Evolutionary conservation across 2,329 filamentous ascomycete genomes (phyloP).

Genomic region (Arthrobotrys sphaeroides): DNA sequence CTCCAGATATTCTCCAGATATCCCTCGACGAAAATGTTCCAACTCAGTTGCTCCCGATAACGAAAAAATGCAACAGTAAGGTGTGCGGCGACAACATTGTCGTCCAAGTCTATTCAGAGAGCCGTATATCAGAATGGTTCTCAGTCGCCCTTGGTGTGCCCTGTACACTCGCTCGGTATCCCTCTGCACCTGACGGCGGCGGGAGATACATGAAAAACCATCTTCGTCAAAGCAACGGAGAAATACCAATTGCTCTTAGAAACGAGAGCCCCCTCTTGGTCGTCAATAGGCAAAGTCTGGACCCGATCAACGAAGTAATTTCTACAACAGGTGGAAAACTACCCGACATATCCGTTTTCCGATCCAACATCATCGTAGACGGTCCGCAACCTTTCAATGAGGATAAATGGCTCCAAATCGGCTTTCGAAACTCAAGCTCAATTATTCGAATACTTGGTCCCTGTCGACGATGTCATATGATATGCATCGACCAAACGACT

Average conservation of each 20-base stretch:
- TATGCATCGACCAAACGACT: constrained; percentile 88
- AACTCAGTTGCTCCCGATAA: constrained; percentile 59
- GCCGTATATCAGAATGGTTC: constrained; percentile 78
- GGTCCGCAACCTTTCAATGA: constrained; percentile 54
- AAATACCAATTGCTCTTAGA: constrained; percentile 75
- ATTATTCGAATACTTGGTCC: constrained; percentile 73
- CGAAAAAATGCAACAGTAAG: constrained; percentile 58
- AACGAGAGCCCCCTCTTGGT: constrained; percentile 95
- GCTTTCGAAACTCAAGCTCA: constrained; percentile 32
- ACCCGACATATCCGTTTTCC: constrained; percentile 78
- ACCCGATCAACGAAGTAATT: constrained; percentile 79
- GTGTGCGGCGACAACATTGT: constrained; percentile 85
- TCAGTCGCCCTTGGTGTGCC: constrained; percentile 77
- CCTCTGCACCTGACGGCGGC: constrained; percentile 70
- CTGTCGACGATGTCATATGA: constrained; percentile 93
- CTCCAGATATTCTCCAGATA: constrained; percentile 45
- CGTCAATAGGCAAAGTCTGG: constrained; percentile 81
- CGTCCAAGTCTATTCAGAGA: constrained; percentile 74
- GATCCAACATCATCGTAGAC: constrained; percentile 86
- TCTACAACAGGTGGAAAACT: constrained; percentile 69
- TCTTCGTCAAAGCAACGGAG: constrained; percentile 65
- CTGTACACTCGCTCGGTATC: constrained; percentile 85
- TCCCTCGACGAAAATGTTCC: constrained; percentile 59
- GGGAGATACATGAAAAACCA: constrained; percentile 77
- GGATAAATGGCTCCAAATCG: constrained; percentile 37